These are phyloP conservation scores for Kentomonas sorsogonicus DNA, from an alignment of 208 protist species.

Conservation along the genomic window DNA sequence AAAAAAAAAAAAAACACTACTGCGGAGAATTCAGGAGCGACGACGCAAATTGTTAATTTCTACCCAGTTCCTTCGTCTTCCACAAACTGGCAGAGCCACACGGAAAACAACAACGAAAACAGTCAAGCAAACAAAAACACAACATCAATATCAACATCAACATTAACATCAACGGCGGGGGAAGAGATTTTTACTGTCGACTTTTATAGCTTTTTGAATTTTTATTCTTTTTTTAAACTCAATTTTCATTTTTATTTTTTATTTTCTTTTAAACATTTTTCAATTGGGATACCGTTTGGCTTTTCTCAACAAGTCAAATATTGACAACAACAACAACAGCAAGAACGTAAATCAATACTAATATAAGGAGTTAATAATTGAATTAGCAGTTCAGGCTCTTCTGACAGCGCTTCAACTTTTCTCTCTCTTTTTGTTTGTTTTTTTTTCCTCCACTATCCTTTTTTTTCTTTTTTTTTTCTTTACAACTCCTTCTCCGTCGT, in stretches of 20 bases:
- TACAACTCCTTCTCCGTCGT: not conserved
- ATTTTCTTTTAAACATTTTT: not conserved
- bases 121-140: not conserved
- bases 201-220: slow-evolving; percentile 6
- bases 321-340: too few relatives aligned
- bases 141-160: not conserved
- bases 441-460: not conserved
- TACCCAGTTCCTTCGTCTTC: not conserved
- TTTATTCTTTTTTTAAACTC: not conserved
- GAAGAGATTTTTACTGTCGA: slow-evolving; percentile 9
- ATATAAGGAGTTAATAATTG: slow-evolving; percentile 2
- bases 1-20: too few relatives aligned
- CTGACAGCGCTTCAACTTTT: slow-evolving; percentile 6
- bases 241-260: not conserved
- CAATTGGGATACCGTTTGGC: not conserved
- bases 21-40: not conserved
- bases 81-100: not conserved
- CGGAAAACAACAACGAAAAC: not conserved
- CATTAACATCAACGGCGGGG: not conserved
- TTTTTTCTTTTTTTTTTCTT: not conserved
- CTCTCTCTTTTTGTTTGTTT: slow-evolving; percentile 8
- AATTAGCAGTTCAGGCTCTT: not conserved
- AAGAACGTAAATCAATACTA: too few relatives aligned
- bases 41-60: not conserved
- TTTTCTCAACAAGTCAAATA: too few relatives aligned